Base-by-base conservation (phyloP, 1,284 basidiomycete genomes). In the Mycena sp. region DNA sequence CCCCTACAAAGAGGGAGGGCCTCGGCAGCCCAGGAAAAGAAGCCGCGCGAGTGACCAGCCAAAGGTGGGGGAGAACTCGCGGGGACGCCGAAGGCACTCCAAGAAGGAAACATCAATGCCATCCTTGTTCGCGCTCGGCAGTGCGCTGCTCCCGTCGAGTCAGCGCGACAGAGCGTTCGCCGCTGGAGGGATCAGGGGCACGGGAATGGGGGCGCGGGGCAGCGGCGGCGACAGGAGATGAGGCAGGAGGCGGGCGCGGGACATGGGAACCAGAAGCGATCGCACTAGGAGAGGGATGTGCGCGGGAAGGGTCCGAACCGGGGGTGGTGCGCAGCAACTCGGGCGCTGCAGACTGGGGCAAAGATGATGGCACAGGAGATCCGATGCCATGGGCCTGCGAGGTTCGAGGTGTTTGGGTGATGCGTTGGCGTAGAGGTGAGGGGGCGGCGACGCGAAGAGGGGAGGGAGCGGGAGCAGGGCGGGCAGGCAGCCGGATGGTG, bases 31-130 rank as follows among this genome's bases (percentile, higher is more conserved):
- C 32, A 16, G 32, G 10, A 9, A 37, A 37, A 37, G 16, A n/a
- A 1, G 17, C 52, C 6, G n/a, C 40, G 52, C 40, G 28, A 54
- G 40, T 29, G 52, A 54, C 52, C 52, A 54, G 52, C 52, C 52
- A 16, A 32, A 6, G 52, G 52, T 54, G 52, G 52, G 52, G 52
- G 51, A 54, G 52, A 43, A 54, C 6, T 54, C 19, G 40, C 52
- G 40, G 6, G 52, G 52, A 43, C 29, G 52, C 52, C 52, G 19
- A 32, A 54, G 52, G 52, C 52, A 43, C 52, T 30, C 52, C 38
- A 54, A 30, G 23, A 54, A 32, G 17, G 29, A 29, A 3, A 12
- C 5, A 16, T 54, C 28, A 54, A 29, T 11, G 37, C n/a, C 40
- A 29, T 40, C 38, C 29, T 5, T 16, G 40, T 17, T 21, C 17